phyloP scores from a whole-genome alignment of 805 yeast species.

The Candida lessepsii region DNA sequence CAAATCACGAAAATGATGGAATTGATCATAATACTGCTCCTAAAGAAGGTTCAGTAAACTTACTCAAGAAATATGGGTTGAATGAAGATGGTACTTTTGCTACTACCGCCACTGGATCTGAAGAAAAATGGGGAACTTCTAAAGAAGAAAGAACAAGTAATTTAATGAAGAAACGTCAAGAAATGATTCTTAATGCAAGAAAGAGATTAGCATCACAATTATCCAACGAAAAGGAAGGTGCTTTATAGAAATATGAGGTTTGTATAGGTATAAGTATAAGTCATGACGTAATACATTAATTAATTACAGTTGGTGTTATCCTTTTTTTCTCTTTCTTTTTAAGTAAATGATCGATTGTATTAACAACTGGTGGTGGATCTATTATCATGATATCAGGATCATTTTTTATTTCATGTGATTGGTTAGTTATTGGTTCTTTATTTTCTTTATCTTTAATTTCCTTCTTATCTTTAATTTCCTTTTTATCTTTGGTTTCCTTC shows the following conservation, averaged over 20 bases:
- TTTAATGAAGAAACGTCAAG: constrained; percentile 33
- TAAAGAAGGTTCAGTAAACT: constrained; percentile 22
- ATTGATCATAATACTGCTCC: constrained; percentile 15
- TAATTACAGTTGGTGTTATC: constrained; percentile 19
- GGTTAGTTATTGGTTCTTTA: background rate
- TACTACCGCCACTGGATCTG: constrained; percentile 11
- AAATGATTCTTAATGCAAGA: constrained; percentile 43
- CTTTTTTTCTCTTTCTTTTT: constrained; percentile 19
- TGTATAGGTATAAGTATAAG: no score
- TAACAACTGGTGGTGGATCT: constrained; percentile 6
- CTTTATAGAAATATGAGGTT: background rate
- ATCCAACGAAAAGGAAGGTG: constrained; percentile 22
- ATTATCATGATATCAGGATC: background rate
- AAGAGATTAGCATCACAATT: constrained; percentile 46
- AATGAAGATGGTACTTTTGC: constrained; percentile 23
- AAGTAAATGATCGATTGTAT: constrained; percentile 15
- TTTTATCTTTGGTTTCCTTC: background rate
- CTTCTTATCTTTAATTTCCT: background rate
- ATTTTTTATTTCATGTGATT: background rate
- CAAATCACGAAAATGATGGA: background rate
- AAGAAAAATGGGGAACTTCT: constrained; percentile 23
- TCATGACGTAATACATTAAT: no score
- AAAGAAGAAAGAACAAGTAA: constrained; percentile 20
- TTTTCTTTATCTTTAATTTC: background rate
- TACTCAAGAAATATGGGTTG: constrained; percentile 43